Percentiles rank a stretch among this genome's conserved stretches.
These are phyloP conservation scores for Magnolia sinica DNA, from an alignment of 164 flowering plant genomes.

Conservation along the genomic window DNA sequence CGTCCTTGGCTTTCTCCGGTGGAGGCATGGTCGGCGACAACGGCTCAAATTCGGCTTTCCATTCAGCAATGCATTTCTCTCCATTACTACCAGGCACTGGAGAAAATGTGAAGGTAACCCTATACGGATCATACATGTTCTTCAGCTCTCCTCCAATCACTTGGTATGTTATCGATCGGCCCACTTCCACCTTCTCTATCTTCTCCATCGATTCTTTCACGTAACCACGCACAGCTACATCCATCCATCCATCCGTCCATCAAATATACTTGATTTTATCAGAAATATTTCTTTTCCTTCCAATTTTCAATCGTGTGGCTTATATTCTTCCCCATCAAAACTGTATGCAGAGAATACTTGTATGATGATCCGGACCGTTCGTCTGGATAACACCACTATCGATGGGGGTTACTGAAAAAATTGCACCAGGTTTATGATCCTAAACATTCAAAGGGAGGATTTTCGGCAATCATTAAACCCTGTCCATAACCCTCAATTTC, in stretches of 20 bases:
- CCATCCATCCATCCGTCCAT: slow-evolving; percentile 3
- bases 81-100: slow-evolving; percentile 18
- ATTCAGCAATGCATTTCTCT: slow-evolving; percentile 37
- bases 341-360: too few species aligned
- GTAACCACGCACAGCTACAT: slow-evolving; percentile 35
- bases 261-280: background rate
- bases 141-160: slow-evolving; percentile 42
- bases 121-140: slow-evolving; percentile 44
- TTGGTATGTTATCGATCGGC: slow-evolving; percentile 37
- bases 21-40: slow-evolving; percentile 36
- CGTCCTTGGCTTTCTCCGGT: slow-evolving; percentile 45
- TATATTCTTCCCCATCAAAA: too few species aligned
- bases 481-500: too few species aligned
- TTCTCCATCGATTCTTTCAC: slow-evolving; percentile 48
- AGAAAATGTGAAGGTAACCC: slow-evolving; percentile 47
- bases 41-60: slow-evolving; percentile 46
- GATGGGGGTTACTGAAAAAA: too few species aligned
- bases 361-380: too few species aligned
- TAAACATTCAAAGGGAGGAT: too few species aligned
- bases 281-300: too few species aligned
- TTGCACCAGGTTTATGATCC: too few species aligned
- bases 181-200: slow-evolving; percentile 52
- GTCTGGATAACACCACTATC: too few species aligned
- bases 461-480: too few species aligned
- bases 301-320: too few species aligned